Base-by-base conservation (phyloP, 176 grass and related monocot genomes). In the Pontederia crassipes region DNA sequence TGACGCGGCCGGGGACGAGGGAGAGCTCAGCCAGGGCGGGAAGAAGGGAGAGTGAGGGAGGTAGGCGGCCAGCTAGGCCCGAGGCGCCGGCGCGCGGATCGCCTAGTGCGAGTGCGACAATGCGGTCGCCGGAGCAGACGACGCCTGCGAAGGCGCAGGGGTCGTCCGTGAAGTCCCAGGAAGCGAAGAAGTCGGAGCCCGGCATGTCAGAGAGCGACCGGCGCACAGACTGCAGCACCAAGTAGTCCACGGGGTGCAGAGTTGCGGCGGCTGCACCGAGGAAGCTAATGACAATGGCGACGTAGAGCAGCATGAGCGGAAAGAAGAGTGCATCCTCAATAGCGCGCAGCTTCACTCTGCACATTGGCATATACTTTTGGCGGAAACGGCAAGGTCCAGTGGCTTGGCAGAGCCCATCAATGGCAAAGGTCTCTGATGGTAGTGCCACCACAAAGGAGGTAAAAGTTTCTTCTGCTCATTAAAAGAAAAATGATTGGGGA, bases 91-190 rank as follows among this genome's bases (percentile, higher is more conserved):
- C 57, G 18, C 85, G 81, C 14, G 85, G 85, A 13, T 64, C 85
- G 67, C 89, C 89, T 11, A 95, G 89, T 1, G 78, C 85, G 48
- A 95, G 89, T 29, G 85, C 89, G 2, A 76, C 68, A 20, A 95
- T 69, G 61, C 89, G 89, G 57, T 85, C 84, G 15, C 69, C 64
- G 18, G 81, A 68, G 58, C 89, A 95, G 17, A 82, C 78, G 17
- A 95, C 75, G 45, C 89, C 89, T 1, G 75, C 67, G 61, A 88
- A 88, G 12, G 69, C 46, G 64, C 81, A 95, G 40, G 84, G 89
- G 51, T 65, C 47, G n/a, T 27, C n/a, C 11, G 76, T 48, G 53
- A 79, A 78, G 64, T 80, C 69, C 89, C 89, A 95, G 1, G 75
- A 69, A 40, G 83, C 74, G 78, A 95, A 95, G 85, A 85, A 95